Conservation (phyloP, 345 rosid species). For the Pelargonium nanum region DNA sequence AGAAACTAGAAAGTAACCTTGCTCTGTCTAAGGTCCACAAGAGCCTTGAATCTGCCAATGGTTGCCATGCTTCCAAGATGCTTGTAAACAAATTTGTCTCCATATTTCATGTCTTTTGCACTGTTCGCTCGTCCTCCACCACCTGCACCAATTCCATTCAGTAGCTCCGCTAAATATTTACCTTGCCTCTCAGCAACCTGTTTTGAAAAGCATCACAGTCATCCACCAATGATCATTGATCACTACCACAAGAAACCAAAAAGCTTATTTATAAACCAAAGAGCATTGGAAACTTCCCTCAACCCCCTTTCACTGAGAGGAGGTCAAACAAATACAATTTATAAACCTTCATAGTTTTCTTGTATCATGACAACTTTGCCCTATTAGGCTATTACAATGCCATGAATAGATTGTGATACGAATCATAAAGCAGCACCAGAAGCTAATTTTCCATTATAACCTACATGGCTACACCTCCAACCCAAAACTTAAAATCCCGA, state of each 20-base stretch:
- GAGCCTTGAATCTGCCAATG: constrained; percentile 58
- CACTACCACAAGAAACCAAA: neutral
- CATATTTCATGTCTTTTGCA: constrained; percentile 28
- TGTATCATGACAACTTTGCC: too few relatives aligned
- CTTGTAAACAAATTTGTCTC: constrained; percentile 54
- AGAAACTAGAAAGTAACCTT: constrained; percentile 27
- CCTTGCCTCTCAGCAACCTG: constrained; percentile 78
- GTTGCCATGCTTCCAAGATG: constrained; percentile 75
- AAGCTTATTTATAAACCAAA: neutral
- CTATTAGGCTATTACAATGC: too few relatives aligned
- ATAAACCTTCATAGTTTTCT: too few relatives aligned
- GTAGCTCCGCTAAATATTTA: constrained; percentile 38
- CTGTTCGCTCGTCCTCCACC: constrained; percentile 43
- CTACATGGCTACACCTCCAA: too few relatives aligned
- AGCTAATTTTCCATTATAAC: too few relatives aligned
- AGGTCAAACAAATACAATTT: too few relatives aligned
- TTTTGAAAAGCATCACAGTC: neutral
- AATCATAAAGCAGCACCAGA: too few relatives aligned
- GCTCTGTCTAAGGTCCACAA: constrained; percentile 56
- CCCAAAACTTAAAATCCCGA: neutral
- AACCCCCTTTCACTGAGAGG: too few relatives aligned
- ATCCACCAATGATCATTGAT: neutral
- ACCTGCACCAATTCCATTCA: constrained; percentile 40
- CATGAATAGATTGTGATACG: too few relatives aligned
- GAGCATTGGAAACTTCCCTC: too few relatives aligned